Percentiles rank a stretch among this genome's conserved stretches.
Evolutionary conservation across 2,329 filamentous ascomycete genomes (phyloP).

Genomic region (Stagonosporopsis rhizophila): DNA sequence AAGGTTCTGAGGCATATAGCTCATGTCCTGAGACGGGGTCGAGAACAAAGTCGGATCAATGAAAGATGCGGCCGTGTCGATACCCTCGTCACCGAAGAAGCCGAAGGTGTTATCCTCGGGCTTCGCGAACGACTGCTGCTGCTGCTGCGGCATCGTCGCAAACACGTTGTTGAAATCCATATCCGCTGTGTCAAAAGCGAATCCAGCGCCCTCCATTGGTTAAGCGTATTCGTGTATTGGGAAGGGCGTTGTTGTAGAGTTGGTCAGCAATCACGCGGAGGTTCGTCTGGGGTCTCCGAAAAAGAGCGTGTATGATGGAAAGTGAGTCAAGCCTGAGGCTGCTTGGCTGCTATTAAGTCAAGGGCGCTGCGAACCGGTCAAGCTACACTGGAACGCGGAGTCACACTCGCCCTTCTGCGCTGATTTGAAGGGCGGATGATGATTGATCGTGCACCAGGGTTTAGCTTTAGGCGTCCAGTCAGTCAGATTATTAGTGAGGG

Average conservation of each 20-base stretch:
- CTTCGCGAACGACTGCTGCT: constrained; percentile 37
- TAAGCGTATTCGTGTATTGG: constrained; percentile 16
- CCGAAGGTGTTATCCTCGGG: constrained; percentile 43
- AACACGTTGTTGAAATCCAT: constrained; percentile 43
- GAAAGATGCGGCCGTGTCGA: constrained; percentile 39
- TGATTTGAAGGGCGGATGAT: constrained; percentile 15
- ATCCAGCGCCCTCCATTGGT: constrained; percentile 40
- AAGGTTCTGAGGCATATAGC: constrained; percentile 39
- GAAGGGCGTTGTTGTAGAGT: constrained; percentile 24
- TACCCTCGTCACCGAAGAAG: constrained; percentile 45
- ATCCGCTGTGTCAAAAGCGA: constrained; percentile 40
- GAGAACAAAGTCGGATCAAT: constrained; percentile 32
- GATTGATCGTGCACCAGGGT: constrained; percentile 9
- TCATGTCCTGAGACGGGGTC: constrained; percentile 28
- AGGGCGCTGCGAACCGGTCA: constrained; percentile 21
- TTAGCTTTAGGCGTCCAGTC: constrained; percentile 11
- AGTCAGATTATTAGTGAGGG: constrained; percentile 9
- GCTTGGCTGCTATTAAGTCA: constrained; percentile 30
- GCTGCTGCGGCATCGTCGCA: constrained; percentile 29
- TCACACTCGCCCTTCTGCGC: constrained; percentile 19
- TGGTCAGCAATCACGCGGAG: constrained; percentile 31
- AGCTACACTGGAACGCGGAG: constrained; percentile 1
- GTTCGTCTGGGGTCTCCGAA: constrained; percentile 26
- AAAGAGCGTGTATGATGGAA: constrained; percentile 37
- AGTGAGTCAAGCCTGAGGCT: constrained; percentile 44